Percentiles rank a stretch among this genome's conserved stretches.
phyloP scores from a whole-genome alignment of 2,329 filamentous ascomycete genomes.

The Bertia moriformis region DNA sequence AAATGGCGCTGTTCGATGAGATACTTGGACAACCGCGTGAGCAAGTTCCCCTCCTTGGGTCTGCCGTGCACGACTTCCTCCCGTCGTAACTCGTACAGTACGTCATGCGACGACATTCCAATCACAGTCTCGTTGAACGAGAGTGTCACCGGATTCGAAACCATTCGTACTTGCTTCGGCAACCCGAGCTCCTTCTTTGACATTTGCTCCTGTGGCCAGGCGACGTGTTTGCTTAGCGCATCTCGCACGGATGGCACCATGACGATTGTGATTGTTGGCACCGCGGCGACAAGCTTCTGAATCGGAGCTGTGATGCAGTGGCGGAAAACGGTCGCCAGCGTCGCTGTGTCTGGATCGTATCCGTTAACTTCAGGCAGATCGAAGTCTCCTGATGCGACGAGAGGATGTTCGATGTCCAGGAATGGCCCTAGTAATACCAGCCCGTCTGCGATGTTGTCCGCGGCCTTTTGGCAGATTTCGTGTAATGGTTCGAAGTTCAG shows the following conservation, averaged over 20 bases:
- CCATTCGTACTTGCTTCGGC: constrained; percentile 59
- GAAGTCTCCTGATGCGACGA: constrained; percentile 69
- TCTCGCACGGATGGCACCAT: constrained; percentile 75
- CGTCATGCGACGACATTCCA: constrained; percentile 70
- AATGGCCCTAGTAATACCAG: constrained; percentile 77
- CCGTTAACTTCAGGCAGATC: constrained; percentile 55
- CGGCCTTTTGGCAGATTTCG: constrained; percentile 65
- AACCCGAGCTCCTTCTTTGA: constrained; percentile 60
- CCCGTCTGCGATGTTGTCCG: constrained; percentile 60
- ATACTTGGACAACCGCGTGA: constrained; percentile 61
- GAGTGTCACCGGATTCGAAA: constrained; percentile 83
- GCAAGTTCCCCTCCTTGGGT: constrained; percentile 39
- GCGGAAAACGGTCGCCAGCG: constrained; percentile 70
- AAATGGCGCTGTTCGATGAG: constrained; percentile 84
- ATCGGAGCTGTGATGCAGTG: constrained; percentile 64
- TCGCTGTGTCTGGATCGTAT: constrained; percentile 63
- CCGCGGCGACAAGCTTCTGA: constrained; percentile 50
- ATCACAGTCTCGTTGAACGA: constrained; percentile 77
- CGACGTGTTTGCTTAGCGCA: constrained; percentile 66
- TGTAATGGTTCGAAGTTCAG: constrained; percentile 79
- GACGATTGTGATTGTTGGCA: constrained; percentile 68
- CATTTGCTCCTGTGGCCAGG: constrained; percentile 46
- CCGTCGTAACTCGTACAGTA: constrained; percentile 65
- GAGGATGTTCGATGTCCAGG: constrained; percentile 78
- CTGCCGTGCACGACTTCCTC: constrained; percentile 54